A percentile compares a stretch with the other conserved stretches of the same genome.
phyloP scores from a whole-genome alignment of 1,139 yeast species.

The Candida sanyaensis region DNA sequence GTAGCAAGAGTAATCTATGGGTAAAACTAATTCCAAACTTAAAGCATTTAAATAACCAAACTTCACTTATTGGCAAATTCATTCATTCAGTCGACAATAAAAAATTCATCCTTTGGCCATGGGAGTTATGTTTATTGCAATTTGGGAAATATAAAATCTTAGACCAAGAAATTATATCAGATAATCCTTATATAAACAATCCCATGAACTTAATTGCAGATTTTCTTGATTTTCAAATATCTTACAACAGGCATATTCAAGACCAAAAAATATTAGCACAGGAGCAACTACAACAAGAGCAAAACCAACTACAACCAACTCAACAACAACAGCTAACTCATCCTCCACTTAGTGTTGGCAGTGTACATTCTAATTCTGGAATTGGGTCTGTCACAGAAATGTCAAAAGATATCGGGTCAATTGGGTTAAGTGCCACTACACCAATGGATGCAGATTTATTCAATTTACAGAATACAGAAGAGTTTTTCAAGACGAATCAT shows the following conservation, averaged over 20 bases:
- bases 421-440: constrained; percentile 17
- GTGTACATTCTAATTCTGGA: constrained; percentile 29
- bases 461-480: constrained; percentile 22
- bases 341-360: constrained; percentile 27
- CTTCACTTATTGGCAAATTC: constrained; percentile 61
- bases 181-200: constrained; percentile 17
- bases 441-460: constrained; percentile 26
- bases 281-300: constrained; percentile 13
- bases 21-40: constrained; percentile 67
- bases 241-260: constrained; percentile 19
- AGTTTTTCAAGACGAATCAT: constrained; percentile 13
- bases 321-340: constrained; percentile 6
- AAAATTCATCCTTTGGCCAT: constrained; percentile 71
- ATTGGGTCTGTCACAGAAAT: constrained; percentile 22
- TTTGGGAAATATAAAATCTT: constrained; percentile 30
- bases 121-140: constrained; percentile 63
- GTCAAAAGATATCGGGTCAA: constrained; percentile 15
- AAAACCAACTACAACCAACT: constrained; percentile 9
- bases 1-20: constrained; percentile 41
- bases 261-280: constrained; percentile 11
- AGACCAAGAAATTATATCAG: constrained; percentile 1
- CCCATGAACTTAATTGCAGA: constrained; percentile 39
- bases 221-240: constrained; percentile 37
- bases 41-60: constrained; percentile 66
- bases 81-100: constrained; percentile 53